phyloP scores from a whole-genome alignment of 176 grass and related monocot genomes.

The Hordeum marinum region DNA sequence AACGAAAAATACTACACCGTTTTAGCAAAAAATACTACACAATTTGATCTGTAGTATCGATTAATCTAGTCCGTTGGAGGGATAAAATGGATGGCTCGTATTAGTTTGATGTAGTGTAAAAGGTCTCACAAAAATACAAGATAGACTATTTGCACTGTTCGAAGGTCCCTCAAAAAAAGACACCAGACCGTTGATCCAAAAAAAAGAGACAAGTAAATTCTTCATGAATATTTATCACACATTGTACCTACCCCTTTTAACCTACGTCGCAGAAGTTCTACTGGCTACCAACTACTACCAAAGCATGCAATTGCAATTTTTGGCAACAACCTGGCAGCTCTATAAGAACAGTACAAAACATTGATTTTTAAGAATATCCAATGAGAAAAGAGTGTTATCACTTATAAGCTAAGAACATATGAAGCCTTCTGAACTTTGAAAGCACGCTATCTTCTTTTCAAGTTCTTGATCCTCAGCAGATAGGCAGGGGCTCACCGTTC shows the following conservation, averaged over 20 bases:
- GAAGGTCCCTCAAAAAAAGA: neutral
- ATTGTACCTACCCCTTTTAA: neutral
- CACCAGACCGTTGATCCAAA: neutral
- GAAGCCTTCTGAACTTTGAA: neutral
- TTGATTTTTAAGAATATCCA: neutral
- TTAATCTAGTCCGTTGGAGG: too few species aligned
- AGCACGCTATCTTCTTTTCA: neutral
- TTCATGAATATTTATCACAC: neutral
- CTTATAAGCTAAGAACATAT: slow-evolving; percentile 9
- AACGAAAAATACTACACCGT: too few species aligned
- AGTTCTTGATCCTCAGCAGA: slow-evolving; percentile 23
- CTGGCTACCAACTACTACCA: neutral
- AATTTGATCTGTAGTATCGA: too few species aligned
- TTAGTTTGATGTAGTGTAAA: too few species aligned
- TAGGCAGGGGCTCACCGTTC: slow-evolving; percentile 66
- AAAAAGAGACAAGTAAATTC: neutral
- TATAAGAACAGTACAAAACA: neutral
- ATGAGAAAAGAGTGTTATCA: neutral
- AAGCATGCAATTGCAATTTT: neutral
- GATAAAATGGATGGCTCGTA: too few species aligned
- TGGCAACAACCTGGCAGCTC: neutral
- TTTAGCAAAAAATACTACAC: too few species aligned
- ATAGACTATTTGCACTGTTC: neutral
- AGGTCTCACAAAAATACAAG: neutral
- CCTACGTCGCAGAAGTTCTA: neutral